Evolutionary conservation across 2,329 filamentous ascomycete genomes (phyloP).

Genomic region (Albophoma yamanashiensis): DNA sequence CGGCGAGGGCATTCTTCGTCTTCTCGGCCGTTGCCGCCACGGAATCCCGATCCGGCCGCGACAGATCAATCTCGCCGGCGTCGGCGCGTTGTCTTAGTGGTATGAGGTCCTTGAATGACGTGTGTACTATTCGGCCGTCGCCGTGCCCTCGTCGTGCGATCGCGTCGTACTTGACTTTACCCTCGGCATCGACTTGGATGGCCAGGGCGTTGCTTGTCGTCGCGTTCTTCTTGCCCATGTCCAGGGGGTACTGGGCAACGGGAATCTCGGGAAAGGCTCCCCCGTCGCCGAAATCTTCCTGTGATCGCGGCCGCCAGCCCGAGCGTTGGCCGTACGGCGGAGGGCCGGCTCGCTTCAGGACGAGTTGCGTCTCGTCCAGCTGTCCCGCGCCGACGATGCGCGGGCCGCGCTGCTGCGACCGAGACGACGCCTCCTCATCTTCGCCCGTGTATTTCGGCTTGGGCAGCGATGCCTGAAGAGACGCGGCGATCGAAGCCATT

Average conservation of each 20-base stretch:
- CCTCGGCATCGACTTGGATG: constrained; percentile 83
- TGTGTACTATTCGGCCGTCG: constrained; percentile 77
- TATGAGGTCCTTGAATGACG: constrained; percentile 94
- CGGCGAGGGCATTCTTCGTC: constrained; percentile 77
- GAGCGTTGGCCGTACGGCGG: constrained; percentile 78
- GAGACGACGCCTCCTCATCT: constrained; percentile 66
- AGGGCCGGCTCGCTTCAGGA: constrained; percentile 72
- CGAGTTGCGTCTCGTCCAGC: constrained; percentile 76
- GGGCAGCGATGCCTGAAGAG: constrained; percentile 70
- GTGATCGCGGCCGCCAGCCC: constrained; percentile 81
- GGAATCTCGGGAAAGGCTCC: constrained; percentile 92
- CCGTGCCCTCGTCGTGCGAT: constrained; percentile 84
- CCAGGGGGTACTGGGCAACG: constrained; percentile 88
- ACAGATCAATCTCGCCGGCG: constrained; percentile 81
- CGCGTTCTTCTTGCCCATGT: constrained; percentile 78
- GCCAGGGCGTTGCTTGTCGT: constrained; percentile 75
- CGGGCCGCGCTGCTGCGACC: constrained; percentile 66
- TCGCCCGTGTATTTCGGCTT: constrained; percentile 88
- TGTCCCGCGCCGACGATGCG: constrained; percentile 71
- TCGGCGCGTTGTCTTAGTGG: constrained; percentile 87
- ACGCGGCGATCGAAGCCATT: constrained; percentile 59
- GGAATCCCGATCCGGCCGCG: constrained; percentile 74
- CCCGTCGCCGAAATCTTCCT: constrained; percentile 92
- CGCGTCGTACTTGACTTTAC: constrained; percentile 93
- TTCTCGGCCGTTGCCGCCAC: constrained; percentile 76